Evolutionary conservation across 139 green algal genomes (phyloP), one percentile per base, ranked within the genome.

Genomic region (Picochlorum sp.): DNA sequence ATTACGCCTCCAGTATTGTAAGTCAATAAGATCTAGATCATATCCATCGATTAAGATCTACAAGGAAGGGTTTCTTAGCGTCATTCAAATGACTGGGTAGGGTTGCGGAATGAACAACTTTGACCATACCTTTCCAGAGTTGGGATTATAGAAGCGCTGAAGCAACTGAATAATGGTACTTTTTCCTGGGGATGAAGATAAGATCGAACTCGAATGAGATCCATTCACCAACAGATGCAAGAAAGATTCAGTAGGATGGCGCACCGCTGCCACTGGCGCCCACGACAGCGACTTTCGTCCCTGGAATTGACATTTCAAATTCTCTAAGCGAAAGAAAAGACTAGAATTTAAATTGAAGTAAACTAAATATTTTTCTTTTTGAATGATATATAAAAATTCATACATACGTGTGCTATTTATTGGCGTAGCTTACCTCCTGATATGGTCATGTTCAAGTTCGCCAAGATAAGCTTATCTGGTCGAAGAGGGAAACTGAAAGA

Each of bases 161-260:
- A 95, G 61, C 35, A 94, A 70, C 7, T 78, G 69, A 4, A 81
- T 85, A 3, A 95, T 62, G 0, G 85, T 93, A 33, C 64, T 81
- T 74, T 95, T 95, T 50, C 41, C 35, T n/a, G 10, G 12, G 35
- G 10, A 12, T 14, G 14, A 20, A 32, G 44, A 13, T 13, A 28
- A 28, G n/a, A 14, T 29, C 22, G 22, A 29, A 53, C 22, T 20
- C 26, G 13, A 3, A 5, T 9, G 22, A n/a, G 61, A 85, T 43
- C 4, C n/a, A 24, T 45, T 45, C 39, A 45, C 20, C 1, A 16
- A 18, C 8, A 24, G 39, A 45, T 25, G n/a, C 10, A 3, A n/a
- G 39, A 18, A 45, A n/a, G n/a, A n/a, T n/a, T 45, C 7, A 18
- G 12, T 9, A 24, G 20, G 16, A 24, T 18, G 20, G 16, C 39